Conservation (phyloP, 345 rosid species). For the Trapa bicornis region DNA sequence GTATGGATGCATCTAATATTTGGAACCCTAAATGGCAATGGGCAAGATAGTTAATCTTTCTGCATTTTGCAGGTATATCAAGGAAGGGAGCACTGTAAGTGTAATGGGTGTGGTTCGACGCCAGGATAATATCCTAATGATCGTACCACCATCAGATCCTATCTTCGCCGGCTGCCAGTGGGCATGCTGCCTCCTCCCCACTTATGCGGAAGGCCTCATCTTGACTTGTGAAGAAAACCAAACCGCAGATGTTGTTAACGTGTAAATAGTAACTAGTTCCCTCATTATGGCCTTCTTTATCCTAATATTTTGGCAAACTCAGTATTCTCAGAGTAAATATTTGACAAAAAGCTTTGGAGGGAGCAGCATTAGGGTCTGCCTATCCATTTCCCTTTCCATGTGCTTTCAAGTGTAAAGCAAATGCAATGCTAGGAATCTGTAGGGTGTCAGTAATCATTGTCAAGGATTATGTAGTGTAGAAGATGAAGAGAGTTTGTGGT, state of each 20-base stretch:
- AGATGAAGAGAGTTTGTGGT: neutral
- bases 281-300: neutral
- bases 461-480: neutral
- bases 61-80: constrained; percentile 47
- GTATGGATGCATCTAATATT: constrained; percentile 21
- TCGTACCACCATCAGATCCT: constrained; percentile 58
- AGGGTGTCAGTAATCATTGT: neutral
- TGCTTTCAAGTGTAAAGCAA: constrained; percentile 1
- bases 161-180: constrained; percentile 68
- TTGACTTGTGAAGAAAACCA: constrained; percentile 66
- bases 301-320: neutral
- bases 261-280: constrained; percentile 27
- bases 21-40: neutral
- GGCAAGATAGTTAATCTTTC: neutral
- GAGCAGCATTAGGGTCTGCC: neutral
- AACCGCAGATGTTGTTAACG: constrained; percentile 62
- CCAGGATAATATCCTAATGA: constrained; percentile 76
- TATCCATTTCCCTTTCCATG: neutral
- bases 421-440: neutral
- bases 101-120: constrained; percentile 86
- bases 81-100: constrained; percentile 91
- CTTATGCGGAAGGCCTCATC: constrained; percentile 65
- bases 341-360: neutral
- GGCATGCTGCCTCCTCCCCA: constrained; percentile 62
- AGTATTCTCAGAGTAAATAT: neutral